phyloP scores from a whole-genome alignment of 148 eudicot species.

The Silene uniflora region DNA sequence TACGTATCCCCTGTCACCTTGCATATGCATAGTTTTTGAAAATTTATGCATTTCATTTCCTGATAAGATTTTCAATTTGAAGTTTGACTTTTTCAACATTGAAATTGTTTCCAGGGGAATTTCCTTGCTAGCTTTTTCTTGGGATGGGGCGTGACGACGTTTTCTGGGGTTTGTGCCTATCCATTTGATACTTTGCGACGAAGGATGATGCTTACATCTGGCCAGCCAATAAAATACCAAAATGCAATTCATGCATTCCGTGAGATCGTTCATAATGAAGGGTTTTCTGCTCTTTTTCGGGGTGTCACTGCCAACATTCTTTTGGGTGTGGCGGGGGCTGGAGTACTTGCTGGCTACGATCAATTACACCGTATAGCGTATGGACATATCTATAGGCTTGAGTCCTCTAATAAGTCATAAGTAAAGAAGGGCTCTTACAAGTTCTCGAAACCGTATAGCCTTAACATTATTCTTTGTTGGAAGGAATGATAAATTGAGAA shows the following conservation, averaged over 20 bases:
- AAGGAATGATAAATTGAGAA: not conserved
- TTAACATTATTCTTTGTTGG: not conserved
- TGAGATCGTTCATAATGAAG: constrained; percentile 70
- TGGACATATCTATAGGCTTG: constrained; percentile 36
- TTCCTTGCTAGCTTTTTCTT: constrained; percentile 84
- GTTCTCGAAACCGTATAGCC: constrained; percentile 23
- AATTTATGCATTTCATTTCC: not conserved
- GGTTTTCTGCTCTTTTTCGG: constrained; percentile 61
- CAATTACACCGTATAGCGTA: constrained; percentile 52
- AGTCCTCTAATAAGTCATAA: constrained; percentile 37
- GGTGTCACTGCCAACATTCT: constrained; percentile 90
- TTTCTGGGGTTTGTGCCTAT: constrained; percentile 83
- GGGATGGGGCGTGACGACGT: constrained; percentile 85
- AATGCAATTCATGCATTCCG: constrained; percentile 57
- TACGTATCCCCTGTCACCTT: no score
- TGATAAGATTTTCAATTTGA: not conserved
- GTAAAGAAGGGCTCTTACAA: constrained; percentile 25
- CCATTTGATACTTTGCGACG: constrained; percentile 88
- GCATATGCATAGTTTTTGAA: no score
- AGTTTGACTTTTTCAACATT: not conserved
- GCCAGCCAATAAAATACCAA: constrained; percentile 64
- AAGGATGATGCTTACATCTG: constrained; percentile 96
- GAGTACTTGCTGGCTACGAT: constrained; percentile 93
- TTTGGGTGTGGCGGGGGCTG: constrained; percentile 92
- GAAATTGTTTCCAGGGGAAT: constrained; percentile 53